These are phyloP conservation scores for Cenchrus purpureus DNA, from an alignment of 176 grass and related monocot species.

Conservation along the genomic window DNA sequence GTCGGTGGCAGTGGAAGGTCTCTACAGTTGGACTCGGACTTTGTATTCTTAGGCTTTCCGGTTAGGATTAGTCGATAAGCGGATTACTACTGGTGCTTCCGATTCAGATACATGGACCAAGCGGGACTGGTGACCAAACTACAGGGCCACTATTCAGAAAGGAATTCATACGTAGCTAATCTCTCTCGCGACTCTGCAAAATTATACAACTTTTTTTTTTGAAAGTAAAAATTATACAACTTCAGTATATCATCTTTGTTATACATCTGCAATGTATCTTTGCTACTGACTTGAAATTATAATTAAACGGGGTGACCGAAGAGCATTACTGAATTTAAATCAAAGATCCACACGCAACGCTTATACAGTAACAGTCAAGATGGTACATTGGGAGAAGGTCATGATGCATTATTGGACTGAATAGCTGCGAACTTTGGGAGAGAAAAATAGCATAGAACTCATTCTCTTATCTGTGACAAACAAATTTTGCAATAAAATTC, in stretches of 20 bases:
- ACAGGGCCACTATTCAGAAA: too few relatives aligned
- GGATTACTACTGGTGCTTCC: neutral
- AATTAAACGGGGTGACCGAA: neutral
- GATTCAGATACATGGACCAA: neutral
- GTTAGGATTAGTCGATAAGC: neutral
- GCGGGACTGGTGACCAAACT: too few relatives aligned
- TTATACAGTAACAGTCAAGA: too few relatives aligned
- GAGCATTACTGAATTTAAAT: neutral
- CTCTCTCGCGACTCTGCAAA: neutral
- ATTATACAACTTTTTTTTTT: neutral
- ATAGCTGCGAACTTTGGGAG: neutral
- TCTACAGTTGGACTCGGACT: neutral
- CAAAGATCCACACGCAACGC: neutral
- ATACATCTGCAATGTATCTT: neutral
- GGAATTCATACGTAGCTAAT: too few relatives aligned
- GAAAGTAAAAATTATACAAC: neutral
- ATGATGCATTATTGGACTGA: neutral
- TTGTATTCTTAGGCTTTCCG: neutral
- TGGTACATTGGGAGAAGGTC: too few relatives aligned
- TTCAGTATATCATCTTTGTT: neutral
- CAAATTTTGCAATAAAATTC: neutral
- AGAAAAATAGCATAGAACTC: neutral
- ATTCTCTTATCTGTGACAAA: neutral
- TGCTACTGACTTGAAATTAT: neutral
- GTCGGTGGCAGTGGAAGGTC: neutral